Evolutionary conservation across 768 basidiomycete genomes (phyloP).

Genomic region (Lactarius psammicola): DNA sequence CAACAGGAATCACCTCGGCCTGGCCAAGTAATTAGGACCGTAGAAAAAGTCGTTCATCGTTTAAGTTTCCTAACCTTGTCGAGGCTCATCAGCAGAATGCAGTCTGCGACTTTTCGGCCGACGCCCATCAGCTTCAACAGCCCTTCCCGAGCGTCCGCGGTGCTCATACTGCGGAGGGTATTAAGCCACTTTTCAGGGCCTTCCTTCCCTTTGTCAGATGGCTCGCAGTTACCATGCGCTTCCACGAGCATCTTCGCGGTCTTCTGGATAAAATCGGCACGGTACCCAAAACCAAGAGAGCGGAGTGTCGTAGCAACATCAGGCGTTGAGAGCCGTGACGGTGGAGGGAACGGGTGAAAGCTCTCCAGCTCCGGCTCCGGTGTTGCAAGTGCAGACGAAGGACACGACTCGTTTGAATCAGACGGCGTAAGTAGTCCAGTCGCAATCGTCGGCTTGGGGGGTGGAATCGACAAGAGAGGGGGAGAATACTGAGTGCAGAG

Average conservation of each 20-base stretch:
- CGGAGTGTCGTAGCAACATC: conserved; percentile 65
- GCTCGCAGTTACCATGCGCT: conserved; percentile 40
- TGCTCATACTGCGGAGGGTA: conserved; percentile 48
- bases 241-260: conserved; percentile 78
- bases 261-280: conserved; percentile 83
- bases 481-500: conserved; percentile 78
- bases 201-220: conserved; percentile 41
- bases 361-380: conserved; percentile 30
- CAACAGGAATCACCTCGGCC: conserved; percentile 88
- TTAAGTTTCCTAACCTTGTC: conserved; percentile 62
- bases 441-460: conserved; percentile 32
- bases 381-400: conserved; percentile 16
- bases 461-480: conserved; percentile 53
- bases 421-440: conserved; percentile 35
- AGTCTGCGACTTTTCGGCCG: conserved; percentile 96
- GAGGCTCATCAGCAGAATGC: conserved; percentile 86
- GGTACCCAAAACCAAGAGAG: conserved; percentile 90
- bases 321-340: conserved; percentile 59
- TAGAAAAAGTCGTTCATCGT: background rate
- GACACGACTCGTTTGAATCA: conserved; percentile 19
- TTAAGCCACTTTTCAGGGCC: conserved; percentile 60
- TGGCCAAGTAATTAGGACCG: conserved; percentile 34
- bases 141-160: conserved; percentile 64
- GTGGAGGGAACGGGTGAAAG: conserved; percentile 86
- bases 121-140: conserved; percentile 86